Percentiles rank a stretch among this genome's conserved stretches.
Conservation (phyloP, 768 basidiomycete genomes). For the Mycena maculata region DNA sequence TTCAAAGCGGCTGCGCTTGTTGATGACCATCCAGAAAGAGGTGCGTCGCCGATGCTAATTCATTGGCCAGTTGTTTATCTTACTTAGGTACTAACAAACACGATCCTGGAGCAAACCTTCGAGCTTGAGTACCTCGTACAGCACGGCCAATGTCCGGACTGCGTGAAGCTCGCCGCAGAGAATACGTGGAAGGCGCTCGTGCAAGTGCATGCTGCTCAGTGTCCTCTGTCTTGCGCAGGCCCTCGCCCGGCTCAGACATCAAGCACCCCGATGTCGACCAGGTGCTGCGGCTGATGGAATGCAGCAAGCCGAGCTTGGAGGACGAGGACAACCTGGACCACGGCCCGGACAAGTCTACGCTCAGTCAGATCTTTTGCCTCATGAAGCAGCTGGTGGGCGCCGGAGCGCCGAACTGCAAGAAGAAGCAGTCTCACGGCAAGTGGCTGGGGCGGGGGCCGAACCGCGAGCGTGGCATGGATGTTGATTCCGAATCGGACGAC, state of each 20-base stretch:
- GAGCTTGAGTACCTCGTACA: constrained; percentile 97
- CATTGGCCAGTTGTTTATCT: not conserved
- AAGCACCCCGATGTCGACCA: constrained; percentile 93
- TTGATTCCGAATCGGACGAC: constrained; percentile 72
- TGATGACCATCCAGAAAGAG: constrained; percentile 98
- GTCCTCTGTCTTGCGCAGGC: constrained; percentile 95
- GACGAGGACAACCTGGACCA: constrained; percentile 80
- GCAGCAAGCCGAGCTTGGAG: constrained; percentile 90
- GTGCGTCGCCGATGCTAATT: constrained; percentile 53
- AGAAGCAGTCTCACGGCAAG: constrained; percentile 46
- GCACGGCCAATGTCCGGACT: constrained; percentile 95
- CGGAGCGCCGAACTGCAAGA: constrained; percentile 42
- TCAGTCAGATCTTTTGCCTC: constrained; percentile 89
- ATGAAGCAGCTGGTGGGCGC: constrained; percentile 85
- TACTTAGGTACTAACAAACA: constrained; percentile 87
- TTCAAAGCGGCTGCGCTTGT: constrained; percentile 91
- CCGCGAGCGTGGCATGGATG: constrained; percentile 75
- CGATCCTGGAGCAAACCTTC: constrained; percentile 97
- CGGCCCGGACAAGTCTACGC: constrained; percentile 80
- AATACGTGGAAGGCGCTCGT: constrained; percentile 99
- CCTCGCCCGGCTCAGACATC: constrained; percentile 85
- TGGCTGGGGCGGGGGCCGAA: constrained; percentile 77
- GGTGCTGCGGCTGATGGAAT: constrained; percentile 96
- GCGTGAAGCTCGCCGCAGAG: constrained; percentile 93
- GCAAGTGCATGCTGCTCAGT: constrained; percentile 96